Conservation (phyloP, 2,329 filamentous ascomycete genomes). For the Zymoseptoria ardabiliae region DNA sequence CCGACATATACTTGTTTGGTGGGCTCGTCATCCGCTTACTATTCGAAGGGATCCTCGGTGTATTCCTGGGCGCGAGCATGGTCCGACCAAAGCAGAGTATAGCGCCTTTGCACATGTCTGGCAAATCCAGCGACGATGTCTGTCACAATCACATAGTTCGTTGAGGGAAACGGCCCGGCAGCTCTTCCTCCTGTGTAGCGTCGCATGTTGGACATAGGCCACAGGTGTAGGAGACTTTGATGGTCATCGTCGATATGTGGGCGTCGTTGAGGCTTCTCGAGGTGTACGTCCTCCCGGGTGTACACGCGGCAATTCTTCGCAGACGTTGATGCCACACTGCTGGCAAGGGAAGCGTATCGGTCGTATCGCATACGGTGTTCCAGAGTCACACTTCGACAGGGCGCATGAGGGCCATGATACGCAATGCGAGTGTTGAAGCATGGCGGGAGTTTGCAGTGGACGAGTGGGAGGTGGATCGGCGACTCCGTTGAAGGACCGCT, state of each 20-base stretch:
- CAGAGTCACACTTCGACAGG: slow-evolving; percentile 5
- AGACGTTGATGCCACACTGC: slow-evolving; percentile 7
- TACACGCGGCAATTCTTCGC: slow-evolving; percentile 8
- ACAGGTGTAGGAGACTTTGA: not conserved
- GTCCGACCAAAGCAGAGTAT: not conserved
- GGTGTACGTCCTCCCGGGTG: not conserved
- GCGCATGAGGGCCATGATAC: too few relatives aligned
- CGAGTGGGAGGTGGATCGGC: too few relatives aligned
- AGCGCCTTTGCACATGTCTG: not conserved
- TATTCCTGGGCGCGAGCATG: too few relatives aligned
- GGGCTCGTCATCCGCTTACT: too few relatives aligned
- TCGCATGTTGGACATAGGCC: slow-evolving; percentile 2
- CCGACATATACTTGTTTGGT: not conserved
- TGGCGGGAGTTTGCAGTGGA: too few relatives aligned
- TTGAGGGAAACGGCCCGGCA: slow-evolving; percentile 1
- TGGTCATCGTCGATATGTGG: not conserved
- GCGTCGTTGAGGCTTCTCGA: not conserved
- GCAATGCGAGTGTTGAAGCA: too few relatives aligned
- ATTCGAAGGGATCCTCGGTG: too few relatives aligned
- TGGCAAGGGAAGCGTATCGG: slow-evolving; percentile 5
- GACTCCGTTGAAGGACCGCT: not conserved
- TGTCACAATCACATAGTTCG: slow-evolving; percentile 7
- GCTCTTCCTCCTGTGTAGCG: not conserved
- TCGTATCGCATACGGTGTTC: slow-evolving; percentile 3
- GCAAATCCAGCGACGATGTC: slow-evolving; percentile 6